Conservation (phyloP, 176 grass and related monocot species). For the Aegilops speltoides region DNA sequence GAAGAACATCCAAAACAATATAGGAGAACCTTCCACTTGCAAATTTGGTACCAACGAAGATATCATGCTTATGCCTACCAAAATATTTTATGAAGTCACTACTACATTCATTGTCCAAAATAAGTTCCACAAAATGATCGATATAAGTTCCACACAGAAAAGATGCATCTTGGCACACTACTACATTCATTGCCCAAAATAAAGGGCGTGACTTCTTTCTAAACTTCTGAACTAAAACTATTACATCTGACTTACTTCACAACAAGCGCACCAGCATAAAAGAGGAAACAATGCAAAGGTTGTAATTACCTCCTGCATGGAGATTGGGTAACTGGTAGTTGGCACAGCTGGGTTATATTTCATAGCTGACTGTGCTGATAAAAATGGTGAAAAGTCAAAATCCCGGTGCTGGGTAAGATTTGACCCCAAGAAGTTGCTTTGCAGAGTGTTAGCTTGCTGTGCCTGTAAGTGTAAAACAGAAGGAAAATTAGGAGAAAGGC, state of each 20-base stretch:
- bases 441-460: conserved; percentile 79
- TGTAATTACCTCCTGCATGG: conserved; percentile 73
- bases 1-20: conserved; percentile 13
- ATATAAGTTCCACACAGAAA: neutral
- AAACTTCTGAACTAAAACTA: neutral
- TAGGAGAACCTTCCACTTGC: neutral
- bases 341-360: conserved; percentile 69
- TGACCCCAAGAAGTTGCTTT: conserved; percentile 66
- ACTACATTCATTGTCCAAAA: neutral
- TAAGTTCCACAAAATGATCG: neutral
- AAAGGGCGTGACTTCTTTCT: neutral
- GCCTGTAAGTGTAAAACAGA: conserved; percentile 34
- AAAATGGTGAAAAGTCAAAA: conserved; percentile 76
- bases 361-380: conserved; percentile 63
- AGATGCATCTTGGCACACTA: neutral
- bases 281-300: neutral
- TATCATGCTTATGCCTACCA: neutral
- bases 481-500: conserved; percentile 25
- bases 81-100: neutral
- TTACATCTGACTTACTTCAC: neutral
- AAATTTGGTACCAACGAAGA: conserved; percentile 7
- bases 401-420: conserved; percentile 62
- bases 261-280: neutral
- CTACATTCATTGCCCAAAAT: neutral
- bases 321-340: conserved; percentile 63